Conservation (phyloP, 2,329 filamentous ascomycete genomes). For the Karstenula rhodostoma region DNA sequence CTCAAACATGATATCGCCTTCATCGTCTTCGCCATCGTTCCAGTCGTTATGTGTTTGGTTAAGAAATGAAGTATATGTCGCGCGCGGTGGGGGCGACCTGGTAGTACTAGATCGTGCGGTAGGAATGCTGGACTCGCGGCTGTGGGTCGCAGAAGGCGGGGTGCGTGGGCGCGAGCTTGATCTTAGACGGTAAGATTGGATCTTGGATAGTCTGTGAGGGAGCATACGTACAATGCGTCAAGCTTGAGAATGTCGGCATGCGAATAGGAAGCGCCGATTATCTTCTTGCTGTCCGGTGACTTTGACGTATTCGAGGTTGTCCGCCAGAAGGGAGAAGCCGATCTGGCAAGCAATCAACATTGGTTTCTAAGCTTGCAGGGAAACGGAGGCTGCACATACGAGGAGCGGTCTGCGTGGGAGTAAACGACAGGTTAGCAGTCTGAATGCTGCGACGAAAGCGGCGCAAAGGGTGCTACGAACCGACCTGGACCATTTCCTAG, state of each 20-base stretch:
- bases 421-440: slow-evolving; percentile 48
- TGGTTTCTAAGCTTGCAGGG: slow-evolving; percentile 5
- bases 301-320: slow-evolving; percentile 57
- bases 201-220: background rate
- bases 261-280: slow-evolving; percentile 94
- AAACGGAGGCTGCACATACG: slow-evolving; percentile 36
- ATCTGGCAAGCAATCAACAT: slow-evolving; percentile 61
- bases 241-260: slow-evolving; percentile 95
- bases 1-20: slow-evolving; percentile 78
- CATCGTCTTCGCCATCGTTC: slow-evolving; percentile 72
- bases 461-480: slow-evolving; percentile 67
- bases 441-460: slow-evolving; percentile 33
- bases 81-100: slow-evolving; percentile 66
- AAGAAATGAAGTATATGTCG: slow-evolving; percentile 81
- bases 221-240: slow-evolving; percentile 71
- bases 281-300: slow-evolving; percentile 67
- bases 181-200: slow-evolving; percentile 51
- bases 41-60: slow-evolving; percentile 85
- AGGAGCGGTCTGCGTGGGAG: slow-evolving; percentile 44
- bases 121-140: slow-evolving; percentile 65
- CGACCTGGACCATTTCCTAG: slow-evolving; percentile 99
- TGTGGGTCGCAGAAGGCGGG: slow-evolving; percentile 70
- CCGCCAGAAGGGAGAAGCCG: slow-evolving; percentile 89
- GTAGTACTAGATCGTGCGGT: slow-evolving; percentile 62
- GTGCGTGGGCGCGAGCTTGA: slow-evolving; percentile 76